Conservation (phyloP, 768 basidiomycete genomes). For the Russula foetens region DNA sequence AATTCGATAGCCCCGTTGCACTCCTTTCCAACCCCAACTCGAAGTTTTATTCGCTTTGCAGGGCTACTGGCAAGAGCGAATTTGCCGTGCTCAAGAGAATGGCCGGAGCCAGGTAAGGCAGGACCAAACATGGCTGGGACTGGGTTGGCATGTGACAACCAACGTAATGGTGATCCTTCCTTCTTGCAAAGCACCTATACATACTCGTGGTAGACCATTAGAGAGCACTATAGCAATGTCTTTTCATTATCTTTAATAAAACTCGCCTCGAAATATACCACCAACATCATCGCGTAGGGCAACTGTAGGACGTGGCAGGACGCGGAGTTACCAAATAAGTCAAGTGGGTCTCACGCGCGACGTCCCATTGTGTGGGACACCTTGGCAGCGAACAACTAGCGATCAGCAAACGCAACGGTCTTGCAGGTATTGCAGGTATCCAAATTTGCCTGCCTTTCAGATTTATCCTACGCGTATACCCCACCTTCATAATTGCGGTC, state of each 20-base stretch:
- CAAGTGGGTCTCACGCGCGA: not conserved
- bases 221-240: too few species aligned
- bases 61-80: slow-evolving; percentile 65
- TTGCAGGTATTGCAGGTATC: not conserved
- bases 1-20: slow-evolving; percentile 58
- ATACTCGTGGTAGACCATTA: too few species aligned
- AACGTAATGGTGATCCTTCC: too few species aligned
- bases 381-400: too few species aligned
- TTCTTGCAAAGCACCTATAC: too few species aligned
- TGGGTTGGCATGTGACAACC: too few species aligned
- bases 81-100: slow-evolving; percentile 61
- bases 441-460: not conserved
- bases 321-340: not conserved
- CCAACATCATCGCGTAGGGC: too few species aligned
- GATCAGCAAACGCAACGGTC: not conserved
- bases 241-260: too few species aligned
- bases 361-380: too few species aligned
- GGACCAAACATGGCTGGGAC: not conserved
- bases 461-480: not conserved
- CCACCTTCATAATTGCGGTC: not conserved
- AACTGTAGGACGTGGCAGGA: too few species aligned
- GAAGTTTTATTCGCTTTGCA: slow-evolving; percentile 60
- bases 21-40: slow-evolving; percentile 50
- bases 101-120: slow-evolving; percentile 33
- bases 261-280: too few species aligned